Conservation (phyloP, 768 basidiomycete genomes). For the Boletales sp. region DNA sequence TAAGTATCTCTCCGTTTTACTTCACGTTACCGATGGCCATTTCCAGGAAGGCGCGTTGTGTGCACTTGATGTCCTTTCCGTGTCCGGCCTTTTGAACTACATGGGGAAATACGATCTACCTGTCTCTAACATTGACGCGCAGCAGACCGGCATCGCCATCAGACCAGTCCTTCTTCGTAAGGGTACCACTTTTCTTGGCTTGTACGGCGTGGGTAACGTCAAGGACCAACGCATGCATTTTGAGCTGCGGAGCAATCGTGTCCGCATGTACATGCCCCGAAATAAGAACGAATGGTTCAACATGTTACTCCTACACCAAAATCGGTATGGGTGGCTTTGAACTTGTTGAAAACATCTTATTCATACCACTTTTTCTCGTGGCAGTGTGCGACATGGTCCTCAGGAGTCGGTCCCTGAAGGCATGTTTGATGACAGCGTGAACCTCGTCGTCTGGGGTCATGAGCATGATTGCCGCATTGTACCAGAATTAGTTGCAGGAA, state of each 20-base stretch:
- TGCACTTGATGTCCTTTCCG: slow-evolving; percentile 92
- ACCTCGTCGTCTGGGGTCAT: slow-evolving; percentile 97
- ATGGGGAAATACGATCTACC: slow-evolving; percentile 96
- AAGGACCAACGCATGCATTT: slow-evolving; percentile 97
- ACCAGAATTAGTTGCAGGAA: slow-evolving; percentile 88
- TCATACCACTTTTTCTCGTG: slow-evolving; percentile 1
- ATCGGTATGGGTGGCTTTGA: slow-evolving; percentile 54
- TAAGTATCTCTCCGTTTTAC: slow-evolving; percentile 35
- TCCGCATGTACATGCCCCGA: slow-evolving; percentile 93
- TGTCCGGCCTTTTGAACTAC: slow-evolving; percentile 92
- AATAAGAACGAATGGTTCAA: slow-evolving; percentile 96
- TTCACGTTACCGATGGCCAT: background rate
- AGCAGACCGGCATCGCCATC: slow-evolving; percentile 75
- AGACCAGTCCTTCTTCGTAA: slow-evolving; percentile 89
- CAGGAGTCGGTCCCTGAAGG: slow-evolving; percentile 94
- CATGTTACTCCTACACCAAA: slow-evolving; percentile 90
- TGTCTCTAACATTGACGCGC: slow-evolving; percentile 58
- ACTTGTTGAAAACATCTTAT: slow-evolving; percentile 8
- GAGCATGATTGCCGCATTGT: slow-evolving; percentile 95
- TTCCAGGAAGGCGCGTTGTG: slow-evolving; percentile 91
- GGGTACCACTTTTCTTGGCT: slow-evolving; percentile 79
- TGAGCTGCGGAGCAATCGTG: slow-evolving; percentile 89
- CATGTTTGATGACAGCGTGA: slow-evolving; percentile 93
- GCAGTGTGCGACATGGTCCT: slow-evolving; percentile 89
- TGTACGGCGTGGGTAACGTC: slow-evolving; percentile 96